Conservation (phyloP, 768 basidiomycete genomes). For the Myochromella boudieri region DNA sequence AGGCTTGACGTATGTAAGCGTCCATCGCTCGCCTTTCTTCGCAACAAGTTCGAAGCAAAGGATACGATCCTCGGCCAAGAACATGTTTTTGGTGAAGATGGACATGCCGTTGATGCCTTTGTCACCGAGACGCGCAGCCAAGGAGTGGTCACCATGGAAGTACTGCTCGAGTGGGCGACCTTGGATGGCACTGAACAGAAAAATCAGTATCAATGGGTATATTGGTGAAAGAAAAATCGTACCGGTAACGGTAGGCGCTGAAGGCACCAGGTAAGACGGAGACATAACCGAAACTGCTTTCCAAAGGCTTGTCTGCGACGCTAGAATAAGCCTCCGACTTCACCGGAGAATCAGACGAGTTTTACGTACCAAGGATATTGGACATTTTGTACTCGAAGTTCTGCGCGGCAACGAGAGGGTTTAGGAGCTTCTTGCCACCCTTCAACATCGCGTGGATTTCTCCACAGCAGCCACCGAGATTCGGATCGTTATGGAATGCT, state of each 20-base stretch:
- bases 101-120: conserved; percentile 97
- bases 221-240: neutral
- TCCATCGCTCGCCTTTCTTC: conserved; percentile 86
- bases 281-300: conserved; percentile 94
- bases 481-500: conserved; percentile 77
- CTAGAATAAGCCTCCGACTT: neutral
- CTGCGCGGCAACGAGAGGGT: conserved; percentile 91
- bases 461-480: conserved; percentile 85
- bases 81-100: conserved; percentile 92
- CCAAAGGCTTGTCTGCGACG: conserved; percentile 81
- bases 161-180: conserved; percentile 86
- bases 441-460: conserved; percentile 98
- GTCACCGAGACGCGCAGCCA: conserved; percentile 87
- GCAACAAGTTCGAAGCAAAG: conserved; percentile 97
- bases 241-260: conserved; percentile 80
- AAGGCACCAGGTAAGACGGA: conserved; percentile 96
- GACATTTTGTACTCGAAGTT: conserved; percentile 99
- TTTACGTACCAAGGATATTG: conserved; percentile 76
- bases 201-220: neutral
- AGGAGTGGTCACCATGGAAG: conserved; percentile 84
- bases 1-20: conserved; percentile 87
- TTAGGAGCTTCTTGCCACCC: conserved; percentile 89
- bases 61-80: conserved; percentile 88
- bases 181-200: conserved; percentile 67
- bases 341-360: neutral